These are phyloP conservation scores for Plasmodium yoelii DNA, from an alignment of 169 alveolate species.

Conservation along the genomic window DNA sequence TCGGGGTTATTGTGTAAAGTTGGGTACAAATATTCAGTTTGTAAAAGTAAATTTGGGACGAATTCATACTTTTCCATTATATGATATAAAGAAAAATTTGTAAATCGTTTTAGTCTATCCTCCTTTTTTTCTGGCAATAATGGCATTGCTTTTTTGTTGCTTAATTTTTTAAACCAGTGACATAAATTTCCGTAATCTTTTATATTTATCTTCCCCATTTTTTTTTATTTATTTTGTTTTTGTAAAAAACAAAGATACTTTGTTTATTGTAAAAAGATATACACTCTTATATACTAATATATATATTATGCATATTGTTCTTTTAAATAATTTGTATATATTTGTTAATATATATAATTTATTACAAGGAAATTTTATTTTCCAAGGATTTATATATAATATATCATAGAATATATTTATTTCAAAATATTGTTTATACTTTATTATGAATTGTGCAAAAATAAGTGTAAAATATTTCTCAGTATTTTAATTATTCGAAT, in stretches of 20 bases:
- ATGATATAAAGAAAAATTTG: constrained; percentile 70
- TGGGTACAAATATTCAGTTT: constrained; percentile 56
- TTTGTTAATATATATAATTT: no score
- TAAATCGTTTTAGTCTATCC: constrained; percentile 53
- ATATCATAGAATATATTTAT: no score
- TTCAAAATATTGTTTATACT: no score
- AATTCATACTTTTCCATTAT: constrained; percentile 72
- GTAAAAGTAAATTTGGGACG: constrained; percentile 49
- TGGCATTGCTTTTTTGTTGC: constrained; percentile 49
- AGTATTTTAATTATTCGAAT: no score
- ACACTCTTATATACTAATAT: no score
- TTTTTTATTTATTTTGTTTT: background rate
- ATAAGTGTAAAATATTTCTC: no score
- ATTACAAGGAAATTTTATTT: no score
- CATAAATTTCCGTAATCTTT: constrained; percentile 62
- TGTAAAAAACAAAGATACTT: background rate
- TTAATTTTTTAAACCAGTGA: constrained; percentile 58
- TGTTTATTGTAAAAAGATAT: no score
- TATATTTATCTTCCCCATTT: constrained; percentile 32
- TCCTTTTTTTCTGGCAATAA: constrained; percentile 58
- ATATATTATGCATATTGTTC: no score
- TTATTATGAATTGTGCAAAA: no score
- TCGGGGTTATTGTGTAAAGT: constrained; percentile 50
- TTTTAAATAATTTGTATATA: no score
- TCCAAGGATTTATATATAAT: no score